Conservation (phyloP, 768 basidiomycete genomes). For the Royoungia palumana region DNA sequence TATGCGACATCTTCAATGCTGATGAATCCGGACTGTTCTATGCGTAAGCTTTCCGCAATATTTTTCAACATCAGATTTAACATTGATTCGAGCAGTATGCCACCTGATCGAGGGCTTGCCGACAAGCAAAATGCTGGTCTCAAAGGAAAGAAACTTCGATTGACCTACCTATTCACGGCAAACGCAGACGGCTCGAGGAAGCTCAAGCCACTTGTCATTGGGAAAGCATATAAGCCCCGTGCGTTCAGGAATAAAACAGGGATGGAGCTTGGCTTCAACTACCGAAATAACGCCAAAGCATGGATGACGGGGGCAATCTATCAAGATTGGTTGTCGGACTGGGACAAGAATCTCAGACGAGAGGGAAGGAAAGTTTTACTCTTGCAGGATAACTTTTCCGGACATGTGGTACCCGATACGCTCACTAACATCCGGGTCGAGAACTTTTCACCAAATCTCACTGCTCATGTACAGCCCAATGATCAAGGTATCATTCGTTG, state of each 20-base stretch:
- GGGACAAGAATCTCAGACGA: background rate
- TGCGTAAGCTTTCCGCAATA: constrained; percentile 21
- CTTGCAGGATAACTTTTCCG: constrained; percentile 6
- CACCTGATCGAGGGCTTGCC: background rate
- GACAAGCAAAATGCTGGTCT: background rate
- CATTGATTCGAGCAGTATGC: background rate
- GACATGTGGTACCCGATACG: constrained; percentile 27
- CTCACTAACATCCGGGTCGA: constrained; percentile 19
- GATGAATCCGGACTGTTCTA: constrained; percentile 37
- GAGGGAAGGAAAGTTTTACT: background rate
- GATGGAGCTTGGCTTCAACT: background rate
- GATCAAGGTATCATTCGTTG: constrained; percentile 35
- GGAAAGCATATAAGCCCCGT: background rate
- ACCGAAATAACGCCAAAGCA: constrained; percentile 1
- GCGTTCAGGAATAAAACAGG: constrained; percentile 5
- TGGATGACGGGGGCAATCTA: constrained; percentile 4
- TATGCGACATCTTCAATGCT: constrained; percentile 35
- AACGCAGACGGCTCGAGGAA: constrained; percentile 5
- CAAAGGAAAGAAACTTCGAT: background rate
- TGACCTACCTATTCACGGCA: background rate
- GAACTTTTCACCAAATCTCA: constrained; percentile 34
- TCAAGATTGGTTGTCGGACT: constrained; percentile 5
- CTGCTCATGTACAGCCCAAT: constrained; percentile 34
- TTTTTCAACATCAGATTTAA: background rate
- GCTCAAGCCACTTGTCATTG: constrained; percentile 3